Percentiles rank a stretch among this genome's conserved stretches.
phyloP scores from a whole-genome alignment of 83 land plant genomes.

The Picea engelmannii region DNA sequence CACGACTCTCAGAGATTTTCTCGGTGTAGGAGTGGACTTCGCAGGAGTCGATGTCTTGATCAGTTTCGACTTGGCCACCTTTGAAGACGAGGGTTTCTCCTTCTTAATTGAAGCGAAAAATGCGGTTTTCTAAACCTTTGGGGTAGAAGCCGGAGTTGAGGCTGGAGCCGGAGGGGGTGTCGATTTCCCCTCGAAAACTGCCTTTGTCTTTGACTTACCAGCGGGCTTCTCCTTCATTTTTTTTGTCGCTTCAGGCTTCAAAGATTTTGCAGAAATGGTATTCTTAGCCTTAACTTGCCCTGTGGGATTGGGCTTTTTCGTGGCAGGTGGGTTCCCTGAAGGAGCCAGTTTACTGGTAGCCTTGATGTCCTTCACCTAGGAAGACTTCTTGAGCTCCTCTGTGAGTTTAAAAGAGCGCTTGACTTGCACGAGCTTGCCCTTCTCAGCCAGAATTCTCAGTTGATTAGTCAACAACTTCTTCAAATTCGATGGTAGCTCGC shows the following conservation, averaged over 20 bases:
- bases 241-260: conserved; percentile 8
- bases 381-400: conserved; percentile 10
- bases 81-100: too few species aligned
- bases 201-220: too few species aligned
- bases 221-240: neutral
- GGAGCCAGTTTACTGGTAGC: neutral
- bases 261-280: conserved; percentile 15
- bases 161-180: too few species aligned
- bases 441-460: conserved; percentile 25
- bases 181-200: too few species aligned
- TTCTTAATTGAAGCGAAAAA: too few species aligned
- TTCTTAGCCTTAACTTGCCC: neutral
- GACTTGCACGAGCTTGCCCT: conserved; percentile 30
- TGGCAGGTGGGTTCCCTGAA: neutral
- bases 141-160: too few species aligned
- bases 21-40: too few species aligned
- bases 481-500: conserved; percentile 31
- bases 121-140: too few species aligned
- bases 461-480: conserved; percentile 33
- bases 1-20: too few species aligned
- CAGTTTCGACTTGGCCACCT: too few species aligned
- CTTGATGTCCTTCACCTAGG: neutral
- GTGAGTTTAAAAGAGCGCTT: conserved; percentile 42
- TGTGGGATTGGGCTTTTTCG: neutral
- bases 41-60: too few species aligned